Evolutionary conservation across 2,329 filamentous ascomycete species (phyloP).

Genomic region (Elsinoe perseae): DNA sequence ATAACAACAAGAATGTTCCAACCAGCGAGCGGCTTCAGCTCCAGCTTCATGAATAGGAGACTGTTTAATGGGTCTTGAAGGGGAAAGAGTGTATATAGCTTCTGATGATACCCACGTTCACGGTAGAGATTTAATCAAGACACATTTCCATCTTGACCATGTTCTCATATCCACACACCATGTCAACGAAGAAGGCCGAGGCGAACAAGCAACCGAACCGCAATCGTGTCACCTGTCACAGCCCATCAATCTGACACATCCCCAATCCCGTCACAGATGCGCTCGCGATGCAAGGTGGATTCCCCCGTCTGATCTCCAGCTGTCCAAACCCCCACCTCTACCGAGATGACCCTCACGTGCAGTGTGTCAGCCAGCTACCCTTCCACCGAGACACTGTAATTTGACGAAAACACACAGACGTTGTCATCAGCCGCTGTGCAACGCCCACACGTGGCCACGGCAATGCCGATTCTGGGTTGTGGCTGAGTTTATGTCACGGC

Average conservation of each 20-base stretch:
- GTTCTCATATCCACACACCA: background rate
- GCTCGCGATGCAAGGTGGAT: background rate
- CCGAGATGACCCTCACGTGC: background rate
- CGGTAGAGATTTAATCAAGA: constrained; percentile 11
- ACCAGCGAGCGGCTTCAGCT: background rate
- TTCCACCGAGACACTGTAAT: background rate
- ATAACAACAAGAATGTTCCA: background rate
- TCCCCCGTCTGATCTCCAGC: too few relatives aligned
- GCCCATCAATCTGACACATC: background rate
- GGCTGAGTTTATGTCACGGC: too few relatives aligned
- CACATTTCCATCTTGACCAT: background rate
- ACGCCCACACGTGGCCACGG: background rate
- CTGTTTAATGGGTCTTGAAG: constrained; percentile 4
- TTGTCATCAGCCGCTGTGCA: background rate
- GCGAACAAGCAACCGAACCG: background rate
- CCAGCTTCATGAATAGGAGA: constrained; percentile 7
- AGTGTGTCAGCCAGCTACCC: background rate
- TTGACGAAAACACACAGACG: background rate
- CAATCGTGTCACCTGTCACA: background rate
- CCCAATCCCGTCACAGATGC: background rate
- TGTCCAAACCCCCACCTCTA: background rate
- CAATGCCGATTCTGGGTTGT: background rate
- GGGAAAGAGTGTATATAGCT: constrained; percentile 2
- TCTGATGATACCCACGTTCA: constrained; percentile 13
- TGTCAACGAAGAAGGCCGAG: background rate